Base-by-base conservation (phyloP, 2,329 filamentous ascomycete genomes). In the Macrophomina phaseolina region DNA sequence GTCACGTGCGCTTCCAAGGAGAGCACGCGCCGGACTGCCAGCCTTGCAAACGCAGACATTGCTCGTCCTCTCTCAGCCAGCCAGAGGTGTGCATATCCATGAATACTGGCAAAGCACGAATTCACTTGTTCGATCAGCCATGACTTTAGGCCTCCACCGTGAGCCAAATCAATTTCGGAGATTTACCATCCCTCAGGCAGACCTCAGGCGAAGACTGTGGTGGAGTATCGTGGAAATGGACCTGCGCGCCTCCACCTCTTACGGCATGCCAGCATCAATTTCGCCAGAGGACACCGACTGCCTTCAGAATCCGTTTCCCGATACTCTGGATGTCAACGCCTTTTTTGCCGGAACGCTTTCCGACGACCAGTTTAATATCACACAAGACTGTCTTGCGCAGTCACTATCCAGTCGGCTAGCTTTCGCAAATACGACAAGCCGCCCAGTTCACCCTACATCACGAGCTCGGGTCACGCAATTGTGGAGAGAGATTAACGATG, bases 151-250 rank as follows among this genome's bases (percentile, higher is more conserved):
- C 2, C 60, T 63, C 5, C 60, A 63, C 46, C 60, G 45, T 16
- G 18, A 38, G 4, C 78, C 80, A 9, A 68, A 71, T 6, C 71
- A 71, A 2, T 77, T 80, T 18, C 68, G 70, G 1, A 75, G 76
- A 32, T 76, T 81, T 55, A 74, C 75, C 3, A 64, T 68, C 1
- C 82, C 72, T 38, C 71, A 76, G 51, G 69, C 58, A 0, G 81
- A 83, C 66, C 79, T 82, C 73, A 78, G 80, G 14, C 76, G 80
- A n/a, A 74, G 80, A n/a, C 64, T 82, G 3, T 82, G 81, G 81
- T 74, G 76, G 18, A 81, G 80, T 0, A 76, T 82, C 6, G 66
- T 82, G 12, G 79, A 82, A 67, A 68, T 81, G 36, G 78, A 81
- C 60, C 66, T 82, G 28, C 70, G 72, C 51, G 70, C 69, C 12